Conservation (phyloP, 2,329 filamentous ascomycete species). For the Aspergillus sp. region DNA sequence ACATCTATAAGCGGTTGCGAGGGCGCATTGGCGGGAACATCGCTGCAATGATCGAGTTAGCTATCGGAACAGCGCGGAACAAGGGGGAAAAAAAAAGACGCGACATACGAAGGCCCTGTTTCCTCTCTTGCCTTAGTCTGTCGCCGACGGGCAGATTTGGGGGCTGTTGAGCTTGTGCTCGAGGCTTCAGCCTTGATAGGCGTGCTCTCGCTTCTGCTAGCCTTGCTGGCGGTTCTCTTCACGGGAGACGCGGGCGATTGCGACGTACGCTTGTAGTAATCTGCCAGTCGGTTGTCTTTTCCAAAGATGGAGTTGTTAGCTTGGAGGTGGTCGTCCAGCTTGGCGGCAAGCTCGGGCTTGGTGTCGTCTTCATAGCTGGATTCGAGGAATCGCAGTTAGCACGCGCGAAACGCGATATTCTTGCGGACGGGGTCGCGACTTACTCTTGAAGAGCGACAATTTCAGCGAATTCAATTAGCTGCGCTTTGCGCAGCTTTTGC, state of each 20-base stretch:
- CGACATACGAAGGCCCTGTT: slow-evolving; percentile 23
- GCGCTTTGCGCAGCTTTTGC: slow-evolving; percentile 76
- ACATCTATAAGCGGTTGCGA: neutral
- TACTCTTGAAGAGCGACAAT: slow-evolving; percentile 71
- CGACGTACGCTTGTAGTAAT: slow-evolving; percentile 66
- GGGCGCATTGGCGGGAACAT: slow-evolving; percentile 12
- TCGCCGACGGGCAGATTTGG: slow-evolving; percentile 38
- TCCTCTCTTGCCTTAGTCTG: slow-evolving; percentile 34
- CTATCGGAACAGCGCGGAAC: neutral
- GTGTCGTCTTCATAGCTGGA: slow-evolving; percentile 67
- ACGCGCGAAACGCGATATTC: neutral
- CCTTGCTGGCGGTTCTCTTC: slow-evolving; percentile 47
- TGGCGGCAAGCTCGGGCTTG: slow-evolving; percentile 76
- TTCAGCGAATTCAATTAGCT: slow-evolving; percentile 73
- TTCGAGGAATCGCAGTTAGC: neutral
- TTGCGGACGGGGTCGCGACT: slow-evolving; percentile 36
- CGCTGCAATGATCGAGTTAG: slow-evolving; percentile 5
- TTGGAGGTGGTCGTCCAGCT: slow-evolving; percentile 71
- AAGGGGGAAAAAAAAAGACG: neutral
- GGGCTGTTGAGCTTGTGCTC: slow-evolving; percentile 14
- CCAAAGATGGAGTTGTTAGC: slow-evolving; percentile 66
- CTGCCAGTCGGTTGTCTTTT: slow-evolving; percentile 63
- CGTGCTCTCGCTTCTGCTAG: slow-evolving; percentile 38
- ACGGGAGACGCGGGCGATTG: slow-evolving; percentile 46
- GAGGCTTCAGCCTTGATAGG: slow-evolving; percentile 21